Conservation (phyloP, 2,329 filamentous ascomycete genomes). For the Botrytis byssoidea region DNA sequence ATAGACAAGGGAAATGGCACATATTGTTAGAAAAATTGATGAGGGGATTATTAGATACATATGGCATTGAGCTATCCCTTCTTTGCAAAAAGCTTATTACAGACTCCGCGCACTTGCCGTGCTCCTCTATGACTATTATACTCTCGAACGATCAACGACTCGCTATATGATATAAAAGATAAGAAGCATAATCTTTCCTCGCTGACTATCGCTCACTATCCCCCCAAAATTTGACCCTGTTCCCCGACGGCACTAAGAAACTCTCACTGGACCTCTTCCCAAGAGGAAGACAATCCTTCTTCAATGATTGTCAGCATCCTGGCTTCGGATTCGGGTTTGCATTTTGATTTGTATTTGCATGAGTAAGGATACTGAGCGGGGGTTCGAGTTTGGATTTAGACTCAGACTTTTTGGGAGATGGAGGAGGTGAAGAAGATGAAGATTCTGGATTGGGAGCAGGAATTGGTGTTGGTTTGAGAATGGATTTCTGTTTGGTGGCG, state of each 20-base stretch:
- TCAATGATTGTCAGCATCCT: background rate
- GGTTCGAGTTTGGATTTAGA: background rate
- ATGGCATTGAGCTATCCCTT: background rate
- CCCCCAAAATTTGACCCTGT: background rate
- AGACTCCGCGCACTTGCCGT: background rate
- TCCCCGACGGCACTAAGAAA: background rate
- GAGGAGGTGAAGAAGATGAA: background rate
- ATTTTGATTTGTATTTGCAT: background rate
- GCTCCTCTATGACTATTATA: background rate
- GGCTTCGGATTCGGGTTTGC: background rate
- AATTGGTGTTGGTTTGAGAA: background rate
- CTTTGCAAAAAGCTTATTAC: background rate
- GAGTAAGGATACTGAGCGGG: background rate
- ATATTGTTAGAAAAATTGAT: no score
- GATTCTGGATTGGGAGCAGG: background rate
- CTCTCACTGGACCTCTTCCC: background rate
- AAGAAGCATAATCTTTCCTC: no score
- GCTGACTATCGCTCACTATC: accelerated
- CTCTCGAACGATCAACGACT: background rate
- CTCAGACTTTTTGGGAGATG: background rate
- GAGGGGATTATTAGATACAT: background rate
- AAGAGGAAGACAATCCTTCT: background rate
- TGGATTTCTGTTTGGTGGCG: background rate
- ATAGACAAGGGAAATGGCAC: no score
- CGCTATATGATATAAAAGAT: background rate